Evolutionary conservation across 495 filamentous ascomycete genomes (phyloP).

Genomic region (Aspergillus nidulans): DNA sequence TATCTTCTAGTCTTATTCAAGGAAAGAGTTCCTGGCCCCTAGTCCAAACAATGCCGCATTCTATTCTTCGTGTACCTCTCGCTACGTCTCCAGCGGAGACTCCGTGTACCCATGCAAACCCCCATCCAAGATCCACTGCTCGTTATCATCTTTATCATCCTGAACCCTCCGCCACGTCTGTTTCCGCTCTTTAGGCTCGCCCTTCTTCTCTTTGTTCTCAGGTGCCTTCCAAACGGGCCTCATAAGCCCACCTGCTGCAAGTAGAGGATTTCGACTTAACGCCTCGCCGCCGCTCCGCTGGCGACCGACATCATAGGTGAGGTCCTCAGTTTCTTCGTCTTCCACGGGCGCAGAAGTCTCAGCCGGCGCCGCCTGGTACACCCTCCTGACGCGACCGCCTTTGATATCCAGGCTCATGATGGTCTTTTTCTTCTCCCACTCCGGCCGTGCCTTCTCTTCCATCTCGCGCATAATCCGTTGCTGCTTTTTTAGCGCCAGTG

Average conservation of each 20-base stretch:
- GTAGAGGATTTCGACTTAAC: conserved; percentile 80
- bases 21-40: no score
- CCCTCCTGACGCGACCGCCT: conserved; percentile 67
- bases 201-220: conserved; percentile 36
- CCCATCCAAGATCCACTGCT: conserved; percentile 86
- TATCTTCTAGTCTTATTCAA: no score
- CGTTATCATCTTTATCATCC: conserved; percentile 86
- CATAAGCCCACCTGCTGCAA: conserved; percentile 65
- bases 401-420: conserved; percentile 83
- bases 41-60: neutral
- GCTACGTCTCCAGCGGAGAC: neutral
- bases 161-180: conserved; percentile 84
- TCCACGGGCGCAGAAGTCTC: conserved; percentile 32
- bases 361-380: conserved; percentile 54
- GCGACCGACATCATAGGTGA: conserved; percentile 10
- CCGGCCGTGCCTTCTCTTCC: conserved; percentile 85
- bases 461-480: conserved; percentile 82
- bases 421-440: conserved; percentile 87
- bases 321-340: conserved; percentile 28
- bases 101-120: conserved; percentile 56
- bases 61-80: neutral
- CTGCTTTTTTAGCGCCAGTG: conserved; percentile 82
- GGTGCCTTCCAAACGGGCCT: conserved; percentile 69
- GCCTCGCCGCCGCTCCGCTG: conserved; percentile 45
- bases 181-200: conserved; percentile 39